phyloP scores from a whole-genome alignment of 176 grass and related monocot genomes.

The Secale cereale region DNA sequence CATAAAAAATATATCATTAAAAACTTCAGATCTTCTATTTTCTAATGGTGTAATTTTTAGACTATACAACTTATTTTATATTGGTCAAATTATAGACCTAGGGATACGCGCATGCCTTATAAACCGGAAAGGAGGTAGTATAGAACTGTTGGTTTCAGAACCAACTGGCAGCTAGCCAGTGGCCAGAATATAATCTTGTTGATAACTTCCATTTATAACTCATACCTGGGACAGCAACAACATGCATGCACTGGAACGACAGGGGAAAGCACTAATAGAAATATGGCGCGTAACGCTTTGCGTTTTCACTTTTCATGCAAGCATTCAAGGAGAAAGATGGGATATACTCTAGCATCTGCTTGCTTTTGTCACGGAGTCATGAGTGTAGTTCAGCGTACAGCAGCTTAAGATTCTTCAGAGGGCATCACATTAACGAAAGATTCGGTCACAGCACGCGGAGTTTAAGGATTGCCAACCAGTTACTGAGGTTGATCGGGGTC shows the following conservation, averaged over 20 bases:
- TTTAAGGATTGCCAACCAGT: background rate
- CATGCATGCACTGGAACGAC: background rate
- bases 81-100: no score
- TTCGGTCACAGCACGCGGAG: background rate
- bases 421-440: background rate
- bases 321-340: background rate
- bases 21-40: no score
- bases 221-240: background rate
- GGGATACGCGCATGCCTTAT: no score
- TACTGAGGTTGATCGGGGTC: background rate
- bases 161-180: background rate
- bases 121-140: no score
- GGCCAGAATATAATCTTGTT: background rate
- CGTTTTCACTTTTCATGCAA: background rate
- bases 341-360: background rate
- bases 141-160: background rate
- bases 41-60: no score
- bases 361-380: slow-evolving; percentile 8
- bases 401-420: background rate
- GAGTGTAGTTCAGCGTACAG: background rate
- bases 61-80: no score
- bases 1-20: no score
- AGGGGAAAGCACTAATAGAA: background rate
- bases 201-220: background rate
- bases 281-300: background rate